These are phyloP conservation scores for Fraxinus baroniana DNA, from an alignment of 305 asterid species.

Conservation along the genomic window DNA sequence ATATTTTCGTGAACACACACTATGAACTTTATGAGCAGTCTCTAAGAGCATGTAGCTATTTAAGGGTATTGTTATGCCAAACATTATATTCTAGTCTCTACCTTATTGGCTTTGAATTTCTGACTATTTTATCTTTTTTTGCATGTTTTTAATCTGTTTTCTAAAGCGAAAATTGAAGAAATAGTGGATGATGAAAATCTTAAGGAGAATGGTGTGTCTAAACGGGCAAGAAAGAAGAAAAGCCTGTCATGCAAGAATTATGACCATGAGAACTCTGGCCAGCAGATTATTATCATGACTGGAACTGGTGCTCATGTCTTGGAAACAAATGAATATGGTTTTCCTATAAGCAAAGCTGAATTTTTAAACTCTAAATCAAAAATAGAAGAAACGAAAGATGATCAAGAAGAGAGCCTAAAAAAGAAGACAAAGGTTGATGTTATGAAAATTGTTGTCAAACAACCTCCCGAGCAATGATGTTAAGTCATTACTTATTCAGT, in stretches of 20 bases:
- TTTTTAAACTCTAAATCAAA: constrained; percentile 27
- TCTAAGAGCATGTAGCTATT: neutral
- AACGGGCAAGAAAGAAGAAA: constrained; percentile 56
- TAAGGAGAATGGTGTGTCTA: constrained; percentile 36
- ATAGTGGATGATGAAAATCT: constrained; percentile 66
- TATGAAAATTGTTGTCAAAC: neutral
- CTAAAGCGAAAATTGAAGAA: constrained; percentile 75
- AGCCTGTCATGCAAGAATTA: constrained; percentile 30
- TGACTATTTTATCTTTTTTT: neutral
- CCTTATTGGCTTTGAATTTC: no score
- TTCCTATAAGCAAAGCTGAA: constrained; percentile 47
- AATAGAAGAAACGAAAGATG: constrained; percentile 24
- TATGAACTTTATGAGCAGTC: neutral
- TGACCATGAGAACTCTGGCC: constrained; percentile 34
- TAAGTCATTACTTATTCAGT: no score
- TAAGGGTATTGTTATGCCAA: neutral
- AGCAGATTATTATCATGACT: constrained; percentile 46
- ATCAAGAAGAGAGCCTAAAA: constrained; percentile 25
- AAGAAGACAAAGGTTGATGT: constrained; percentile 34
- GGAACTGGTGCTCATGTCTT: constrained; percentile 34
- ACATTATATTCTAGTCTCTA: no score
- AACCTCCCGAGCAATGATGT: no score
- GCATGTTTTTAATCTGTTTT: constrained; percentile 5
- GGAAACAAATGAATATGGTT: constrained; percentile 93
- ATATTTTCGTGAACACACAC: neutral